Conservation (phyloP, 306 rosid genomes). For the Castanea mollissima region DNA sequence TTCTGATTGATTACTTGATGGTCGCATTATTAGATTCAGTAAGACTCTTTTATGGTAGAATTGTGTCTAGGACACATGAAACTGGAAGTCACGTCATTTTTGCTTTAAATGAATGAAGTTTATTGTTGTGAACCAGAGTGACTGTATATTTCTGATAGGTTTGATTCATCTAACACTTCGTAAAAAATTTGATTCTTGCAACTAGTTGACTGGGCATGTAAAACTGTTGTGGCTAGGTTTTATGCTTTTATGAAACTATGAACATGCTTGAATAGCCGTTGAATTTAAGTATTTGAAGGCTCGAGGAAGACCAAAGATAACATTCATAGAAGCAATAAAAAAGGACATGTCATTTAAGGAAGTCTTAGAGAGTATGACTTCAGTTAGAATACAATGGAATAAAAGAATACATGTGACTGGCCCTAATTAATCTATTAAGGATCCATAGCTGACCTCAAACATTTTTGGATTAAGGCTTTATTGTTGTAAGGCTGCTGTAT, state of each 20-base stretch:
- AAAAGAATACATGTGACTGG: too few relatives aligned
- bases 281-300: constrained; percentile 2
- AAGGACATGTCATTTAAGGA: too few relatives aligned
- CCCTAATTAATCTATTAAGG: too few relatives aligned
- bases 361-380: too few relatives aligned
- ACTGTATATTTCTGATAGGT: not conserved
- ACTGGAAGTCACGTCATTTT: not conserved
- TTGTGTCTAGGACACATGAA: not conserved
- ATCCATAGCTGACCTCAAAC: too few relatives aligned
- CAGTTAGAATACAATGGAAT: too few relatives aligned
- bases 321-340: too few relatives aligned
- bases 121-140: not conserved
- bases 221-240: not conserved
- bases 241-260: constrained; percentile 2
- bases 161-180: not conserved
- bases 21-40: not conserved
- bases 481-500: constrained; percentile 1
- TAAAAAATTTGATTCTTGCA: constrained; percentile 3
- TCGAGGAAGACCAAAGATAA: too few relatives aligned
- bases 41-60: not conserved
- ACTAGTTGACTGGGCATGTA: constrained; percentile 6
- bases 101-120: not conserved
- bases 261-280: not conserved
- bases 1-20: not conserved
- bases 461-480: too few relatives aligned